Conservation (phyloP, 768 basidiomycete genomes). For the Cyathus striatus region DNA sequence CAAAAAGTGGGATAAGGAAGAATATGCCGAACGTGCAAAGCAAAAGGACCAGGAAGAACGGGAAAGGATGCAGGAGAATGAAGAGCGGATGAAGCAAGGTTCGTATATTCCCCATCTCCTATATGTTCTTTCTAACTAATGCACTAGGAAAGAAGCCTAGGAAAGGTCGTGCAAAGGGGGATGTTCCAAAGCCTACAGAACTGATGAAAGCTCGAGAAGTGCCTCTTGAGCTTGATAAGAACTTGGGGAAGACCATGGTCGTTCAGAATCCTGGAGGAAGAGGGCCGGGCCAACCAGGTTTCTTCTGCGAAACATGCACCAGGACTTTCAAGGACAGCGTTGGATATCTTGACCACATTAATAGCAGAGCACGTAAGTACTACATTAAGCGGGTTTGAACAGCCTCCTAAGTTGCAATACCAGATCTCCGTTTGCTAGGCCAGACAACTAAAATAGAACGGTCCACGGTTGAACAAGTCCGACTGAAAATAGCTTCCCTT, state of each 20-base stretch:
- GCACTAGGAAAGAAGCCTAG: conserved; percentile 75
- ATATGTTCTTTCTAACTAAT: conserved; percentile 5
- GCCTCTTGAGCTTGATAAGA: conserved; percentile 89
- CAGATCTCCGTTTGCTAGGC: conserved; percentile 91
- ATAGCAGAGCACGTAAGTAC: conserved; percentile 84
- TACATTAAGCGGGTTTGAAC: background rate
- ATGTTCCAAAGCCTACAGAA: conserved; percentile 91
- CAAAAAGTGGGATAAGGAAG: conserved; percentile 94
- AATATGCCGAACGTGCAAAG: conserved; percentile 79
- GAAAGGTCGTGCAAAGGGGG: conserved; percentile 60
- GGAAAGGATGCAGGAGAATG: conserved; percentile 82
- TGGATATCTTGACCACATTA: conserved; percentile 95
- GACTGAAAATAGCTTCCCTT: conserved; percentile 80
- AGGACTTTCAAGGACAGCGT: conserved; percentile 90
- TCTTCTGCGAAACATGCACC: conserved; percentile 89
- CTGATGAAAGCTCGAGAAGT: conserved; percentile 85
- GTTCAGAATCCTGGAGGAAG: conserved; percentile 79
- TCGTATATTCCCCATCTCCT: conserved; percentile 5
- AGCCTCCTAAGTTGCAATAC: background rate
- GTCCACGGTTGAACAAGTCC: conserved; percentile 91
- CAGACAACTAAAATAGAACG: conserved; percentile 90
- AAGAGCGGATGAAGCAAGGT: conserved; percentile 84
- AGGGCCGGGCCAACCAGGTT: conserved; percentile 90
- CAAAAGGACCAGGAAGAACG: conserved; percentile 76
- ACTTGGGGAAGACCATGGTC: conserved; percentile 91